Conservation (phyloP, 805 yeast species). For the Cyberlindnera amylophila region DNA sequence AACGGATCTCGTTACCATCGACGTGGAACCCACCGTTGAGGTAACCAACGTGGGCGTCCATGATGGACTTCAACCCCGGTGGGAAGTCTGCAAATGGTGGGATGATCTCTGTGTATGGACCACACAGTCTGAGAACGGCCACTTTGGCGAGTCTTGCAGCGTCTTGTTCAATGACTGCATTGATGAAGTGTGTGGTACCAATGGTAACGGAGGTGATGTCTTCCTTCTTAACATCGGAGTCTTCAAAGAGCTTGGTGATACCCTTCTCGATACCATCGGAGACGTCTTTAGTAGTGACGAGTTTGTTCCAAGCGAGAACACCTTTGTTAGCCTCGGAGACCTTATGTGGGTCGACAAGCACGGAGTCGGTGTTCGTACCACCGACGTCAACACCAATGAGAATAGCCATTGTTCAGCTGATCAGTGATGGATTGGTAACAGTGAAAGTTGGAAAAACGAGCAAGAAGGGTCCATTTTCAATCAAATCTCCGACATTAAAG, state of each 20-base stretch:
- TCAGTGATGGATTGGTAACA: too few relatives aligned
- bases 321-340: conserved; percentile 29
- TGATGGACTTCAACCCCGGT: conserved; percentile 30
- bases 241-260: conserved; percentile 31
- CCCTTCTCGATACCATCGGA: conserved; percentile 39
- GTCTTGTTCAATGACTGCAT: conserved; percentile 46
- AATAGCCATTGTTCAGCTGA: conserved; percentile 10
- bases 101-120: conserved; percentile 35
- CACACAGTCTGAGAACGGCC: conserved; percentile 41
- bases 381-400: conserved; percentile 48
- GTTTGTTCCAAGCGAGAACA: conserved; percentile 39
- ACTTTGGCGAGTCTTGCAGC: conserved; percentile 36
- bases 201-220: conserved; percentile 40
- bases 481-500: too few relatives aligned
- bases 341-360: conserved; percentile 38
- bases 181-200: conserved; percentile 49
- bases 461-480: too few relatives aligned
- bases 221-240: conserved; percentile 22
- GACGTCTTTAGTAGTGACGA: conserved; percentile 43
- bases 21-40: conserved; percentile 39
- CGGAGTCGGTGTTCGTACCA: conserved; percentile 49
- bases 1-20: conserved; percentile 37
- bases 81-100: conserved; percentile 45
- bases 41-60: conserved; percentile 34
- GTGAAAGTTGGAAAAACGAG: not conserved